Base-by-base conservation (phyloP, 1,139 yeast species). In the Pichia sp. region DNA sequence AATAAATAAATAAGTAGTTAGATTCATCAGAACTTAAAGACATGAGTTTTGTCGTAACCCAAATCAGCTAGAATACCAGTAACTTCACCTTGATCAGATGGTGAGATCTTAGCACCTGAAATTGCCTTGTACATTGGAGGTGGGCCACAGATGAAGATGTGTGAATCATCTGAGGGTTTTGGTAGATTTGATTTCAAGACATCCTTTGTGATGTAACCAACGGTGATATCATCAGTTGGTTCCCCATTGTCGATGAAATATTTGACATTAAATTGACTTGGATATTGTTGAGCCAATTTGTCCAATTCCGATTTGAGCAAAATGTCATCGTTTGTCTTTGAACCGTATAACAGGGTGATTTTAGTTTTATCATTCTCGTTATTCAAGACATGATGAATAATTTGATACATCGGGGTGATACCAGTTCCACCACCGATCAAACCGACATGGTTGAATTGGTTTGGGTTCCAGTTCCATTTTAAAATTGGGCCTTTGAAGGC, bases 371-470 rank as follows among this genome's bases (percentile, higher is more conserved):
- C 97, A 36, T 69, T 70, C 41, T 94, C 88, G 72, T 89, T 80
- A 60, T 74, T 74, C 64, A 82, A 70, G 60, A 85, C 76, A 56
- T 80, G 80, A 59, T 79, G 82, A 56, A 87, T 68, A 66, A 92
- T 70, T 71, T 92, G 98, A 74, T 76, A 89, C 74, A 90, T 76
- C 53, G 97, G 98, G 29, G 97, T 87, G 68, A 92, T 88, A 68
- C 97, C 97, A 43, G 95, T 77, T 63, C 98, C 98, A 59, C 96
- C 98, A 58, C 97, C 97, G 60, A 92, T 75, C 72, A 92, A 76
- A 48, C 85, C 85, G 63, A 94, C 78, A 55, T 80, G 74, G 61
- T 85, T 79, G 69, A 79, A 92, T 70, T 82, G 79, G 74, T 90
- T 90, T 59, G 92, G 85, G 63, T 79, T 78, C 90, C 95, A 88